Conservation (phyloP, 164 flowering plant genomes). For the Cinnamomum micranthum region DNA sequence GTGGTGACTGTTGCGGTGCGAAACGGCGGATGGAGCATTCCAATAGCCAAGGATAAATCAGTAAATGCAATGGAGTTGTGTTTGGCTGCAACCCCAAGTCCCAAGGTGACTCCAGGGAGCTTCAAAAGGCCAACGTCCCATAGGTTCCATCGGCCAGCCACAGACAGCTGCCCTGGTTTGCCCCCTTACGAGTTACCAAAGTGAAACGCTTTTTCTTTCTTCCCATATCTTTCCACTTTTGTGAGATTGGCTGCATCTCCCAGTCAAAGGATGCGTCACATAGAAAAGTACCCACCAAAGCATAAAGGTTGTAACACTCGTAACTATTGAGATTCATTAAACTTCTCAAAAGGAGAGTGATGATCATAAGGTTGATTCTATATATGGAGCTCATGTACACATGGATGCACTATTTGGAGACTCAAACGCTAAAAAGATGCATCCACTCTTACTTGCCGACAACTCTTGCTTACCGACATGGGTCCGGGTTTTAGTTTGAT, state of each 20-base stretch:
- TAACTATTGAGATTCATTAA: no score
- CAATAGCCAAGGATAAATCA: constrained; percentile 6
- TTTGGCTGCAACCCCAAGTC: not conserved
- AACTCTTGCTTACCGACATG: no score
- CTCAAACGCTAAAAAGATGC: no score
- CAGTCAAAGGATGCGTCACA: not conserved
- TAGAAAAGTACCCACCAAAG: no score
- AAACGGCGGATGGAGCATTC: constrained; percentile 14
- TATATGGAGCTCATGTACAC: no score
- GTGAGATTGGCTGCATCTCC: not conserved
- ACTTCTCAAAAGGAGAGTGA: no score
- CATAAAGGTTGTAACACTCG: no score
- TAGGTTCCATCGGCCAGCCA: not conserved
- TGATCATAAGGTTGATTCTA: no score
- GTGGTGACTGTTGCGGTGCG: not conserved
- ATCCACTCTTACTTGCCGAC: no score
- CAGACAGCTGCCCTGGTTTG: constrained; percentile 2
- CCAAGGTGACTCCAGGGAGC: constrained; percentile 11
- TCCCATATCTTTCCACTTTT: not conserved
- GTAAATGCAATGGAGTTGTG: not conserved
- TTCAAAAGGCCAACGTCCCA: constrained; percentile 5
- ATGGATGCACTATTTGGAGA: no score
- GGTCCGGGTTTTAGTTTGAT: no score
- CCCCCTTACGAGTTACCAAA: not conserved
- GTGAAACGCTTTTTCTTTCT: not conserved